Conservation (phyloP, 78 protist genomes). For the Paulinella micropora region DNA sequence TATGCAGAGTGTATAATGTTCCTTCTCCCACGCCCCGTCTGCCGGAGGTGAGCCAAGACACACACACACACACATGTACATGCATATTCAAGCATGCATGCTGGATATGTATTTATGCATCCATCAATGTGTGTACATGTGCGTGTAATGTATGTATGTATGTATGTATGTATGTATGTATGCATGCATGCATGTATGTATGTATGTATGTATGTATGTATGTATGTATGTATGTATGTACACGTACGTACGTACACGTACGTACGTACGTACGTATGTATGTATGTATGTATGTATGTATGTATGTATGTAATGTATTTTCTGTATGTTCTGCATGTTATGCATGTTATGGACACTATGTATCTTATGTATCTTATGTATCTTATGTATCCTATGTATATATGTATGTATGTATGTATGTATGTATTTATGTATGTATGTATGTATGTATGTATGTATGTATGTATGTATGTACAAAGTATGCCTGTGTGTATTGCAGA, state of each 20-base stretch:
- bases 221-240: neutral
- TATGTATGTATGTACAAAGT: neutral
- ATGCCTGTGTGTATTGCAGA: too few relatives aligned
- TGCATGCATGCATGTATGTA: neutral
- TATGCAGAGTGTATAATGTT: neutral
- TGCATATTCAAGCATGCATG: neutral
- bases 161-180: neutral
- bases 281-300: neutral
- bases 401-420: neutral
- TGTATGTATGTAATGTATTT: neutral
- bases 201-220: neutral
- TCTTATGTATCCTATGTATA: neutral
- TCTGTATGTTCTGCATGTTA: neutral
- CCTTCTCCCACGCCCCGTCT: neutral
- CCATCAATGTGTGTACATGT: neutral
- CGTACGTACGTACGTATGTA: neutral
- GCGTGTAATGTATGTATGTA: neutral
- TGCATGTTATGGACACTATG: neutral
- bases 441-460: neutral
- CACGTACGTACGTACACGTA: neutral
- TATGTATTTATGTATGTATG: neutral
- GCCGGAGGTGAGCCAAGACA: neutral
- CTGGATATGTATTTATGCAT: neutral
- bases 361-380: neutral
- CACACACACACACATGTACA: neutral